Evolutionary conservation across 202 grass and related monocot species (phyloP).

Genomic region (Saccharum hybrid): DNA sequence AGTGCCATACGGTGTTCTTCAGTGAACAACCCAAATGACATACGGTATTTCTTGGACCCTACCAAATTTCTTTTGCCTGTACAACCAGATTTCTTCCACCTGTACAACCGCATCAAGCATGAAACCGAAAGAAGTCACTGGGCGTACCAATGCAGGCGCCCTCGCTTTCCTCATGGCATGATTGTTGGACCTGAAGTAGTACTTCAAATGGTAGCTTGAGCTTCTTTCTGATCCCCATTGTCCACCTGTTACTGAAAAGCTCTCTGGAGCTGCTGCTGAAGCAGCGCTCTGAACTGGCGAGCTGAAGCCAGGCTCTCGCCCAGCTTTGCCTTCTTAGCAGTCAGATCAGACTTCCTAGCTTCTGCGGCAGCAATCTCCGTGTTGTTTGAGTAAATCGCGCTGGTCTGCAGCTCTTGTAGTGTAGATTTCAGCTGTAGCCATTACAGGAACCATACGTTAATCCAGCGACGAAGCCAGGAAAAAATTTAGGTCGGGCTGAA

Average conservation of each 20-base stretch:
- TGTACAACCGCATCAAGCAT: neutral
- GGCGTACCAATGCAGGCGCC: neutral
- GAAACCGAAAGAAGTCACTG: neutral
- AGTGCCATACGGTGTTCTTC: neutral
- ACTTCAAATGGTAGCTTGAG: slow-evolving; percentile 37
- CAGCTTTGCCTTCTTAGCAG: slow-evolving; percentile 66
- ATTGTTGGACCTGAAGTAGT: neutral
- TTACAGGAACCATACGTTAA: slow-evolving; percentile 19
- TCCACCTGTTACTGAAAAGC: slow-evolving; percentile 49
- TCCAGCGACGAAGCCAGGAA: too few relatives aligned
- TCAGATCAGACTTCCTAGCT: slow-evolving; percentile 66
- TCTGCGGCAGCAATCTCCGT: slow-evolving; percentile 61
- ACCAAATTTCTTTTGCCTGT: neutral
- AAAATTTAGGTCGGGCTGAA: too few relatives aligned
- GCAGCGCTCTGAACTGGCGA: slow-evolving; percentile 57
- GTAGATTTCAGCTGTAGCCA: slow-evolving; percentile 68
- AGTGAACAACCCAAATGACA: neutral
- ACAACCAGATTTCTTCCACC: slow-evolving; percentile 1
- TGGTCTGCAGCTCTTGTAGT: slow-evolving; percentile 57
- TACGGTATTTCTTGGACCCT: neutral
- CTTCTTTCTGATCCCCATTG: slow-evolving; percentile 30
- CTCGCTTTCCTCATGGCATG: neutral
- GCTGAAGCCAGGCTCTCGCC: slow-evolving; percentile 59
- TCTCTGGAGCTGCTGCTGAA: slow-evolving; percentile 77
- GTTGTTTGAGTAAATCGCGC: slow-evolving; percentile 53